A percentile compares a stretch with the other conserved stretches of the same genome.
These are phyloP conservation scores for Claviceps sp. DNA, from an alignment of 2,329 filamentous ascomycete genomes.

Conservation along the genomic window DNA sequence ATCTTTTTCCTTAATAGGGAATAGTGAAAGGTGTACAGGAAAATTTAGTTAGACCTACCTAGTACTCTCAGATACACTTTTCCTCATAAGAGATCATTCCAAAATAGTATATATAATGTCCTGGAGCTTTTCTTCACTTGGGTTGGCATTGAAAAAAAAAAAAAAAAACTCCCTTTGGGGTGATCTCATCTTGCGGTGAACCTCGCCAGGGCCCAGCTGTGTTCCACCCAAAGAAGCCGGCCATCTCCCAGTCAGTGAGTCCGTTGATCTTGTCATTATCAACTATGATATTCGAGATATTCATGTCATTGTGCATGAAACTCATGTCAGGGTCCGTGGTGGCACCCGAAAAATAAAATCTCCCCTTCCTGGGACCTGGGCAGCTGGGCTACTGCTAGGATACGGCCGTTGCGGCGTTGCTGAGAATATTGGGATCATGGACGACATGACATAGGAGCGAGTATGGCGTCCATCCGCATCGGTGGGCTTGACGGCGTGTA, in stretches of 20 bases:
- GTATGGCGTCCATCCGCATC: neutral
- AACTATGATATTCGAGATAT: conserved; percentile 23
- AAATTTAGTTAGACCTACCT: too few relatives aligned
- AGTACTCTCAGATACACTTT: too few relatives aligned
- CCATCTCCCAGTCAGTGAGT: conserved; percentile 29
- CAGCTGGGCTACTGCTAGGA: conserved; percentile 11
- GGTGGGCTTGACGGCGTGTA: neutral
- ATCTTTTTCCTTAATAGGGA: too few relatives aligned
- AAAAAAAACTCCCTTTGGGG: conserved; percentile 12
- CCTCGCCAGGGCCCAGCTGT: conserved; percentile 15
- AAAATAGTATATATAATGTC: neutral
- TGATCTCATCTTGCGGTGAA: conserved; percentile 14
- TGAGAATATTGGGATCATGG: neutral
- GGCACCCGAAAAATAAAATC: conserved; percentile 15
- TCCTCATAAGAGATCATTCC: neutral
- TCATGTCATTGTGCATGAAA: conserved; percentile 28
- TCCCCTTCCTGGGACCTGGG: conserved; percentile 15
- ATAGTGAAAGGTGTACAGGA: too few relatives aligned
- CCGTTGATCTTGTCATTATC: conserved; percentile 24
- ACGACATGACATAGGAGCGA: neutral
- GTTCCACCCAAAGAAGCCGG: conserved; percentile 21
- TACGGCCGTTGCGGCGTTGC: conserved; percentile 8
- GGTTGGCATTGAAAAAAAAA: conserved; percentile 4
- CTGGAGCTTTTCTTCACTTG: neutral
- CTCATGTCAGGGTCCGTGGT: conserved; percentile 13